Conservation (phyloP, 768 basidiomycete species). For the Naganishia friedmannii region DNA sequence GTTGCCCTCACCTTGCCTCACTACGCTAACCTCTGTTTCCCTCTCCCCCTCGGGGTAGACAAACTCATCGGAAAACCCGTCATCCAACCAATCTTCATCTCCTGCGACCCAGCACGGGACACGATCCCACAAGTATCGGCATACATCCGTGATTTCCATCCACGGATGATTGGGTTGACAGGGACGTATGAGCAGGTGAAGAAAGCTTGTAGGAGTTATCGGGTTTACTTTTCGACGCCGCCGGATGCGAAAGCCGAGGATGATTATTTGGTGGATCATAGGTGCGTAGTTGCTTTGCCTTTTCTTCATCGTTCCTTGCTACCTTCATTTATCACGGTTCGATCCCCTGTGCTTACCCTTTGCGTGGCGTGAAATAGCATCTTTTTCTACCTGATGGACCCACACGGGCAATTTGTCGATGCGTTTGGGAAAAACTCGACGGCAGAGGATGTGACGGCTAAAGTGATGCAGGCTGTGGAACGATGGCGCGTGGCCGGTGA, state of each 20-base stretch:
- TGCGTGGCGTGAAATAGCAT: too few relatives aligned
- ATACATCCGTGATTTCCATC: conserved; percentile 72
- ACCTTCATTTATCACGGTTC: too few relatives aligned
- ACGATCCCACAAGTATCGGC: conserved; percentile 53
- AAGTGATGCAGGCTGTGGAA: conserved; percentile 52
- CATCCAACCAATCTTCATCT: conserved; percentile 88
- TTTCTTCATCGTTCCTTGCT: not conserved
- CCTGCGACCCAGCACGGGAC: conserved; percentile 94
- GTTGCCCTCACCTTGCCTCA: conserved; percentile 60
- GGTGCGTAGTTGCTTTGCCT: conserved; percentile 27
- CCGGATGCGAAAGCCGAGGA: conserved; percentile 68
- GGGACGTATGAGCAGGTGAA: conserved; percentile 84
- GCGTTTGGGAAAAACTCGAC: conserved; percentile 85
- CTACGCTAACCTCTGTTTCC: not conserved
- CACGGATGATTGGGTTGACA: conserved; percentile 79
- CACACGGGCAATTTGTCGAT: conserved; percentile 86
- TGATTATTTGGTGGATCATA: conserved; percentile 89
- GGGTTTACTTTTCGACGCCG: conserved; percentile 97
- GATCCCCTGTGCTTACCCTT: too few relatives aligned
- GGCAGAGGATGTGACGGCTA: conserved; percentile 62
- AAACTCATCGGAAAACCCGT: conserved; percentile 63
- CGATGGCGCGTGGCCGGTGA: conserved; percentile 51
- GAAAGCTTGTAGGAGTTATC: conserved; percentile 85
- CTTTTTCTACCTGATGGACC: conserved; percentile 98
- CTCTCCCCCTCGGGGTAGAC: conserved; percentile 55